Conservation (phyloP, 2,329 filamentous ascomycete genomes). For the Capronia epimyces region DNA sequence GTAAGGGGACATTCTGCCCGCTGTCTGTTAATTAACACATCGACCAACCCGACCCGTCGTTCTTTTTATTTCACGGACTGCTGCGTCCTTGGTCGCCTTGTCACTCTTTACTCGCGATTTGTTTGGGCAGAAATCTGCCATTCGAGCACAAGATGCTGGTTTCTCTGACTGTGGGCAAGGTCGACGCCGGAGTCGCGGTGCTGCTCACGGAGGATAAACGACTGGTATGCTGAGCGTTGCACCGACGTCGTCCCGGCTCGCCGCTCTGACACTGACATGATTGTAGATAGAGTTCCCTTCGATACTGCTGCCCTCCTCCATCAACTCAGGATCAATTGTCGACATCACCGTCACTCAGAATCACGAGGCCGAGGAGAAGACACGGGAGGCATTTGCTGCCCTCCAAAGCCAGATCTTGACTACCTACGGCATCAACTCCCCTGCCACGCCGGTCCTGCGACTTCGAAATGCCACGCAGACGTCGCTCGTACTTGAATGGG, state of each 20-base stretch:
- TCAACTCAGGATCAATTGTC: constrained; percentile 92
- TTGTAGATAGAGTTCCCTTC: constrained; percentile 94
- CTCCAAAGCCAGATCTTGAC: constrained; percentile 86
- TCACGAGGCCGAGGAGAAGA: constrained; percentile 65
- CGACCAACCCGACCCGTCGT: not conserved
- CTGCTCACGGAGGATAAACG: constrained; percentile 95
- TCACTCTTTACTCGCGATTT: constrained; percentile 1
- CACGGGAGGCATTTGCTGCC: constrained; percentile 68
- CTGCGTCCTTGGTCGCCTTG: not conserved
- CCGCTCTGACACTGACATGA: constrained; percentile 20
- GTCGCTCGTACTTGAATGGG: constrained; percentile 97
- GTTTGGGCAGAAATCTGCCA: not conserved
- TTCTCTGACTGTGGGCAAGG: constrained; percentile 96
- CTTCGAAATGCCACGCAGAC: constrained; percentile 98
- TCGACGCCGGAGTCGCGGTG: constrained; percentile 96
- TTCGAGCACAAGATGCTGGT: constrained; percentile 66
- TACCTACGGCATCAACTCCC: constrained; percentile 77
- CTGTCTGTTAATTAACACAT: too few species aligned
- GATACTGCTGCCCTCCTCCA: constrained; percentile 90
- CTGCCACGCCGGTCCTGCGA: constrained; percentile 70
- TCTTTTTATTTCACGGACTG: not conserved
- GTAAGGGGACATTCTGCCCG: too few species aligned
- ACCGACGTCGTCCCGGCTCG: not conserved
- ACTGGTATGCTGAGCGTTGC: constrained; percentile 57
- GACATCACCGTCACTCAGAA: constrained; percentile 95